These are phyloP conservation scores for Digitaria exilis DNA, from an alignment of 202 grass and related monocot genomes.

Conservation along the genomic window DNA sequence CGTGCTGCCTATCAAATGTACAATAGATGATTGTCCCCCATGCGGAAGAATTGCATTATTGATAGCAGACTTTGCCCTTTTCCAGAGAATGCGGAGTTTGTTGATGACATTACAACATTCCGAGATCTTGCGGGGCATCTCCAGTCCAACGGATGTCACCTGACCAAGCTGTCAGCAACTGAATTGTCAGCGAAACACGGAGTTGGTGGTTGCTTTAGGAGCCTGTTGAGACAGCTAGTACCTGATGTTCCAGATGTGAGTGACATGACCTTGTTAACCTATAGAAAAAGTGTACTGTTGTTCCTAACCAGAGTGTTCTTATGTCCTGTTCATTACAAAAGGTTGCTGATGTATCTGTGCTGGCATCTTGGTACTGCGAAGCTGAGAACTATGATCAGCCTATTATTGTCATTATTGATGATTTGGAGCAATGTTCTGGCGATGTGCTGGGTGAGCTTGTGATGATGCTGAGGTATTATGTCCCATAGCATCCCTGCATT, in stretches of 20 bases:
- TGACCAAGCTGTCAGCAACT: slow-evolving; percentile 60
- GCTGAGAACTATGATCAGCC: slow-evolving; percentile 63
- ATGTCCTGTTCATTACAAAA: slow-evolving; percentile 32
- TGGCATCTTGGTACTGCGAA: slow-evolving; percentile 78
- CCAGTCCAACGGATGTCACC: slow-evolving; percentile 63
- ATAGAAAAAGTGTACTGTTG: neutral
- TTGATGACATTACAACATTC: slow-evolving; percentile 75
- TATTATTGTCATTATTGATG: slow-evolving; percentile 82
- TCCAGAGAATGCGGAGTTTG: slow-evolving; percentile 83
- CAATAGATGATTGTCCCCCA: neutral
- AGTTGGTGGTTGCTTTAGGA: slow-evolving; percentile 68
- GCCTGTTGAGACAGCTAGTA: slow-evolving; percentile 77
- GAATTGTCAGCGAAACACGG: slow-evolving; percentile 71
- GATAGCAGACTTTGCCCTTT: slow-evolving; percentile 32
- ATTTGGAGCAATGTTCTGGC: slow-evolving; percentile 75
- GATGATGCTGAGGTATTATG: slow-evolving; percentile 66
- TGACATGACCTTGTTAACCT: slow-evolving; percentile 17
- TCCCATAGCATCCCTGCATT: neutral
- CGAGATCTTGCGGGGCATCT: slow-evolving; percentile 68
- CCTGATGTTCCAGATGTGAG: slow-evolving; percentile 70
- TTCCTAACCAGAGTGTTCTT: neutral
- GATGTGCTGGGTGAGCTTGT: slow-evolving; percentile 72
- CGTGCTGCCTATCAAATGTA: slow-evolving; percentile 7
- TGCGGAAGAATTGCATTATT: neutral
- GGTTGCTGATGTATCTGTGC: slow-evolving; percentile 62